phyloP scores from a whole-genome alignment of 371 early-diverging fungal genomes.

The Nosema bombycis region DNA sequence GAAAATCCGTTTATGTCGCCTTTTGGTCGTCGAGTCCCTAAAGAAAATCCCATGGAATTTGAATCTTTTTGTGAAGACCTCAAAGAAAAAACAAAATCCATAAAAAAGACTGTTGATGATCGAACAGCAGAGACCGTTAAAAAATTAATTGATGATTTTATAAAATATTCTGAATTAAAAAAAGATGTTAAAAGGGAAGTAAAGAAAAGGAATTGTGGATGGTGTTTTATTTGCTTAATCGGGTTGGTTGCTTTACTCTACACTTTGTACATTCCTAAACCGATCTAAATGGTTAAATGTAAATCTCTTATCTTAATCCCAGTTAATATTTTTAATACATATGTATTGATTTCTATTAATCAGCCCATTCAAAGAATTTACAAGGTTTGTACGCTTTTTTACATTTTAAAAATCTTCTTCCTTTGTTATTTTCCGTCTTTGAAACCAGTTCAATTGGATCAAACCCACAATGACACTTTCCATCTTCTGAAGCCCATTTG shows the following conservation, averaged over 20 bases:
- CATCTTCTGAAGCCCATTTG: constrained; percentile 49
- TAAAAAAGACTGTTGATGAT: neutral
- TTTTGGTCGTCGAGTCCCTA: neutral
- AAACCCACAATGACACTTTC: constrained; percentile 62
- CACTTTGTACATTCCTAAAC: neutral
- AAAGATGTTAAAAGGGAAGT: neutral
- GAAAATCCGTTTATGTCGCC: neutral
- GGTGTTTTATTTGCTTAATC: neutral
- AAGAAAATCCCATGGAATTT: constrained; percentile 1
- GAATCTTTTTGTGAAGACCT: constrained; percentile 20
- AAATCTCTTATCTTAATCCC: too few relatives aligned
- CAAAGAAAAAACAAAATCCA: constrained; percentile 6
- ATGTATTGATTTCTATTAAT: constrained; percentile 9
- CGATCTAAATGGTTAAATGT: constrained; percentile 1
- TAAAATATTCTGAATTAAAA: neutral
- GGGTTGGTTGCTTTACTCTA: neutral
- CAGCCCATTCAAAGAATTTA: constrained; percentile 65
- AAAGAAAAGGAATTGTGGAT: neutral
- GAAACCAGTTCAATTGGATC: constrained; percentile 49
- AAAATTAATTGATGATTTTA: constrained; percentile 4
- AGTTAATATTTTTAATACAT: neutral
- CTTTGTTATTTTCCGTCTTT: constrained; percentile 60
- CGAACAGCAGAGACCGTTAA: neutral
- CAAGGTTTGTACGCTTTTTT: constrained; percentile 64
- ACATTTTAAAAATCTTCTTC: constrained; percentile 63